Evolutionary conservation across 805 yeast species (phyloP).

Genomic region (Hanseniaspora nectarophila): DNA sequence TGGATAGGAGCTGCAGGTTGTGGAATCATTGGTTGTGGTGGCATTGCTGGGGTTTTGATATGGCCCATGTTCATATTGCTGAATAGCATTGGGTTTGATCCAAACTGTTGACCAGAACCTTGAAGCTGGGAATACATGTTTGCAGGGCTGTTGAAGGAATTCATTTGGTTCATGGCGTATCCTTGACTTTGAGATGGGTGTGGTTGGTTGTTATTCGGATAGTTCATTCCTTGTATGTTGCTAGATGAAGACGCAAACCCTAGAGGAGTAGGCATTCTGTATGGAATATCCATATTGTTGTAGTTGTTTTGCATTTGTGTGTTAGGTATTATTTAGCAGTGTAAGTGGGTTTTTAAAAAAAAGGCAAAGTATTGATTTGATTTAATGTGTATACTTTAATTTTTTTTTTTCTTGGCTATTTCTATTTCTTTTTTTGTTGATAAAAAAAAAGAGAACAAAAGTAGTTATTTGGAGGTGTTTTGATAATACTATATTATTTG

Average conservation of each 20-base stretch:
- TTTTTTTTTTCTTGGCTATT: no score
- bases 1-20: slow-evolving; percentile 10
- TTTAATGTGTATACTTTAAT: no score
- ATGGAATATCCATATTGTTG: slow-evolving; percentile 1
- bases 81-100: background rate
- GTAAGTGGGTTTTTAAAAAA: background rate
- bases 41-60: background rate
- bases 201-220: background rate
- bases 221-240: background rate
- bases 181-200: background rate
- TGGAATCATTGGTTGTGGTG: slow-evolving; percentile 8
- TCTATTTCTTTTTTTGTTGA: no score
- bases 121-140: background rate
- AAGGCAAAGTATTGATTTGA: no score
- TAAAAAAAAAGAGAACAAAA: no score
- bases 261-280: slow-evolving; percentile 8
- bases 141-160: background rate
- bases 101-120: background rate
- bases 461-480: no score
- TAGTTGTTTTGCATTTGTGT: background rate
- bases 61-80: background rate
- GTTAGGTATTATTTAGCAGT: background rate
- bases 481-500: no score
- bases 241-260: slow-evolving; percentile 14
- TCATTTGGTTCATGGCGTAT: background rate